These are phyloP conservation scores for Myriangium duriaei DNA, from an alignment of 2,329 filamentous ascomycete genomes.

Conservation along the genomic window DNA sequence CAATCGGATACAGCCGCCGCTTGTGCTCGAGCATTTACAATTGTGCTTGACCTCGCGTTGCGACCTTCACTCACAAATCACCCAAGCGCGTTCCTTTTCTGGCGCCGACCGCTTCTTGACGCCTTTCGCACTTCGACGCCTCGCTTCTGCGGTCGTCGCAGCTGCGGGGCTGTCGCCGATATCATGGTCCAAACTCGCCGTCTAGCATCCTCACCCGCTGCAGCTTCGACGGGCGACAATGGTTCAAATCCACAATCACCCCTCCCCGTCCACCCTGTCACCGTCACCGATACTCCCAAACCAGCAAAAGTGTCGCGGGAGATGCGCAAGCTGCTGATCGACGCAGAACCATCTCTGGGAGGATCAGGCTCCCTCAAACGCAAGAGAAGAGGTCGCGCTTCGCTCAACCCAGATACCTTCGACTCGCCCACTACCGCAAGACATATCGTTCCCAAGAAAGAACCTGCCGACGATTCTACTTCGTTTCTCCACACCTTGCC, in stretches of 20 bases:
- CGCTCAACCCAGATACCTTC: too few species aligned
- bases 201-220: too few species aligned
- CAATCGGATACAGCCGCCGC: too few species aligned
- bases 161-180: conserved; percentile 2
- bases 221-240: too few species aligned
- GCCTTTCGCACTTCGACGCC: not conserved
- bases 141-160: conserved; percentile 7
- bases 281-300: not conserved
- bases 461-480: not conserved
- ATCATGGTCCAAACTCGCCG: conserved; percentile 6
- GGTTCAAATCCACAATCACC: not conserved
- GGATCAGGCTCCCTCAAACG: conserved; percentile 4
- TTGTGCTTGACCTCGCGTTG: too few species aligned
- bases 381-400: conserved; percentile 3
- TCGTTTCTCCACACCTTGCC: not conserved
- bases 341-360: conserved; percentile 4
- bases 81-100: too few species aligned
- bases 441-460: too few species aligned
- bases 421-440: too few species aligned
- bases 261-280: not conserved
- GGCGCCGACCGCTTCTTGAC: not conserved
- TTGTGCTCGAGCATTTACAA: too few species aligned
- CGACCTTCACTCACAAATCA: too few species aligned
- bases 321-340: conserved; percentile 3
- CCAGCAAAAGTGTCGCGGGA: conserved; percentile 5